Percentiles rank a stretch among this genome's conserved stretches.
Evolutionary conservation across 768 basidiomycete genomes (phyloP).

Genomic region (Gelatoporia subvermispora): DNA sequence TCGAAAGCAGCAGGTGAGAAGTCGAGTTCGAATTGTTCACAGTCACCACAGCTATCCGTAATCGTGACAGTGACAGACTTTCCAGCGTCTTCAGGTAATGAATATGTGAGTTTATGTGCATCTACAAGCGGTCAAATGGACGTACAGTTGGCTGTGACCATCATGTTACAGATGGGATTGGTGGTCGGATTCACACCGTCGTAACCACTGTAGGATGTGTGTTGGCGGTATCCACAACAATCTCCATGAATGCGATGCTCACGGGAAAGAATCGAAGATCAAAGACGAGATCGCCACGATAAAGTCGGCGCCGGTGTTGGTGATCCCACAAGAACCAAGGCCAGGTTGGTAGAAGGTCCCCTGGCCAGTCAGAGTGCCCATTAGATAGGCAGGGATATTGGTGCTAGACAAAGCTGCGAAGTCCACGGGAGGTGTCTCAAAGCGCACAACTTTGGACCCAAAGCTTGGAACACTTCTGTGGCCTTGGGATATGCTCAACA

Average conservation of each 20-base stretch:
- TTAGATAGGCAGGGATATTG: too few species aligned
- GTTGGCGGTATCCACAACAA: too few species aligned
- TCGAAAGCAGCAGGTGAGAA: conserved; percentile 56
- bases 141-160: conserved; percentile 44
- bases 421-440: too few species aligned
- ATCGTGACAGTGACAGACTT: conserved; percentile 44
- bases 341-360: conserved; percentile 29
- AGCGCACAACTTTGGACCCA: too few species aligned
- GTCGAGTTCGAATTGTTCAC: conserved; percentile 49
- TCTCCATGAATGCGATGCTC: too few species aligned
- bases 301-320: conserved; percentile 23
- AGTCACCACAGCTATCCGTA: conserved; percentile 60
- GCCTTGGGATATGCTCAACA: too few species aligned
- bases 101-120: background rate
- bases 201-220: conserved; percentile 40
- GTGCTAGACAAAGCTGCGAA: too few species aligned
- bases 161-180: conserved; percentile 65
- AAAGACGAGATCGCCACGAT: conserved; percentile 32
- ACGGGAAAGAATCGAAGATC: conserved; percentile 34
- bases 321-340: conserved; percentile 38
- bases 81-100: conserved; percentile 39
- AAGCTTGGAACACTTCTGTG: too few species aligned
- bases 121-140: conserved; percentile 8
- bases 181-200: conserved; percentile 57
- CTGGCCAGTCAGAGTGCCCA: too few species aligned